phyloP scores from a whole-genome alignment of 1,139 yeast species.

The Blastobotrys arbuscula region DNA sequence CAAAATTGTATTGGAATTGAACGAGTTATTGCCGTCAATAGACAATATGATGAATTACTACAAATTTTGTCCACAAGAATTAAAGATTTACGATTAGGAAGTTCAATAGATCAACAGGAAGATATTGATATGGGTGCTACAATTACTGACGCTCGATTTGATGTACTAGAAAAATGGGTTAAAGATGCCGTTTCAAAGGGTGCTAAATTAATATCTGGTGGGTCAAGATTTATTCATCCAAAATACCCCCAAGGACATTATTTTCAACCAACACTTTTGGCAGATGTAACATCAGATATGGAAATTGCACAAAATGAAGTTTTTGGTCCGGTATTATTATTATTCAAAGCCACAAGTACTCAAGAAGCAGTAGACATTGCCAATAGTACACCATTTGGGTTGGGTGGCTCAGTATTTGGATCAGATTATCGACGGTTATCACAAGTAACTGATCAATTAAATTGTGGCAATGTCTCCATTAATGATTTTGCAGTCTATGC shows the following conservation, averaged over 20 bases:
- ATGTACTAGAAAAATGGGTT: slow-evolving; percentile 56
- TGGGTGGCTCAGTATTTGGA: slow-evolving; percentile 89
- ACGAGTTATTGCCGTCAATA: slow-evolving; percentile 73
- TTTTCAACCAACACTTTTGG: slow-evolving; percentile 80
- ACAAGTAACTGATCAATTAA: slow-evolving; percentile 55
- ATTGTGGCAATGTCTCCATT: slow-evolving; percentile 89
- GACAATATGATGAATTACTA: slow-evolving; percentile 58
- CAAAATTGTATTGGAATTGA: slow-evolving; percentile 98
- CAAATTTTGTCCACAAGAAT: slow-evolving; percentile 54
- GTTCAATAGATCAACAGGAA: slow-evolving; percentile 77
- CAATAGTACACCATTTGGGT: slow-evolving; percentile 81
- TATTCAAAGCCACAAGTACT: slow-evolving; percentile 62
- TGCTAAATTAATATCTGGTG: slow-evolving; percentile 77
- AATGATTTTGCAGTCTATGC: slow-evolving; percentile 96
- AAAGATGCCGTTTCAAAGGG: slow-evolving; percentile 72
- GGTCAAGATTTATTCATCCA: slow-evolving; percentile 73
- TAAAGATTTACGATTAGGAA: slow-evolving; percentile 64
- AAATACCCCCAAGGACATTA: slow-evolving; percentile 93
- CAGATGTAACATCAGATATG: slow-evolving; percentile 76
- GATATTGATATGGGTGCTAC: slow-evolving; percentile 96
- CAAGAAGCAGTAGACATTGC: slow-evolving; percentile 74
- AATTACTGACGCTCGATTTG: slow-evolving; percentile 73
- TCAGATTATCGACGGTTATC: slow-evolving; percentile 48
- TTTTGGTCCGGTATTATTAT: slow-evolving; percentile 82
- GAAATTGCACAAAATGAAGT: slow-evolving; percentile 82